phyloP scores from a whole-genome alignment of 192 early-diverging fungal species.

The Coemansia sp. region DNA sequence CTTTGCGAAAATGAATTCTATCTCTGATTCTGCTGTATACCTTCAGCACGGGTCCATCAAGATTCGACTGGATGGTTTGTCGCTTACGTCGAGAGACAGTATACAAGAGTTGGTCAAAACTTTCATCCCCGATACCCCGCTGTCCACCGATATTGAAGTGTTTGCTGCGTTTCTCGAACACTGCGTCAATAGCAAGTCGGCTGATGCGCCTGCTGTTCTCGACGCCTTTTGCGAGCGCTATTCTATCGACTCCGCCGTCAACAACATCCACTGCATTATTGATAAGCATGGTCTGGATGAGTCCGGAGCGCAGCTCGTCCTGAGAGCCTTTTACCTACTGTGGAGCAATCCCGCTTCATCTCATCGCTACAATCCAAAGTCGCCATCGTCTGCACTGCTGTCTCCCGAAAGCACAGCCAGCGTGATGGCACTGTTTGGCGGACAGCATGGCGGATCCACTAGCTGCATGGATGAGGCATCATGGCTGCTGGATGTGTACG shows the following conservation, averaged over 20 bases:
- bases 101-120: neutral
- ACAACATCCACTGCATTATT: constrained; percentile 17
- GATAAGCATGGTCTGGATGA: constrained; percentile 11
- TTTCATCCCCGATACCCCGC: neutral
- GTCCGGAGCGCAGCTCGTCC: constrained; percentile 4
- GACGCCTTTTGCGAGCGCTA: constrained; percentile 1
- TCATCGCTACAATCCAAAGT: neutral
- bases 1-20: neutral
- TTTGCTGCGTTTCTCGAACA: constrained; percentile 13
- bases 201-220: constrained; percentile 2
- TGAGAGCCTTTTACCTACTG: constrained; percentile 21
- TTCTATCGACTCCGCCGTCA: neutral
- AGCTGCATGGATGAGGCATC: constrained; percentile 82
- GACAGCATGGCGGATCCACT: constrained; percentile 83
- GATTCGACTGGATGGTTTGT: neutral
- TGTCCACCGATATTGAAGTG: constrained; percentile 8
- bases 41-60: neutral
- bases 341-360: constrained; percentile 7
- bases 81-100: neutral
- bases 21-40: neutral
- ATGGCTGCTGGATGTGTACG: constrained; percentile 71
- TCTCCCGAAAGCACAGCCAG: constrained; percentile 49
- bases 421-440: constrained; percentile 87
- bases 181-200: constrained; percentile 4
- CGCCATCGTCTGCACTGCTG: constrained; percentile 13